A percentile compares a stretch with the other conserved stretches of the same genome.
phyloP scores from a whole-genome alignment of 2,329 filamentous ascomycete genomes.

The Trichoderma koningii region DNA sequence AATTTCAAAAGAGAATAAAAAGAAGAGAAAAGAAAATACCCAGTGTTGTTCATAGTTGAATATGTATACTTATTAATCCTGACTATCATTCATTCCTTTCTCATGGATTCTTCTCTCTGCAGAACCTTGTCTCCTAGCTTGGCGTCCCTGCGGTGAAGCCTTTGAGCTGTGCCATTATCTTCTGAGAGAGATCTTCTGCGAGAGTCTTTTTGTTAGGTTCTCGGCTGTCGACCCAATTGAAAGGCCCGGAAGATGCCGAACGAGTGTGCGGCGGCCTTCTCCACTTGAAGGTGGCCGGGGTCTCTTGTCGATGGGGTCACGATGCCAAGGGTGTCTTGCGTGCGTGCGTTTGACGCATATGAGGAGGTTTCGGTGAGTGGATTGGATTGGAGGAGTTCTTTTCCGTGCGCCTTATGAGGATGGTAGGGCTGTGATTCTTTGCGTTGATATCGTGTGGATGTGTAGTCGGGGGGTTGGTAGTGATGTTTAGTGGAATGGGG shows the following conservation, averaged over 20 bases:
- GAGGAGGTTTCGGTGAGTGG: slow-evolving; percentile 4
- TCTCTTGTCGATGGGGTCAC: not conserved
- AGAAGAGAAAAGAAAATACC: not conserved
- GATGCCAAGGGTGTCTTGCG: slow-evolving; percentile 13
- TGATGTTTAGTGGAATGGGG: no score
- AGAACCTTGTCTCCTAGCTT: not conserved
- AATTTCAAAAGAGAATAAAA: not conserved
- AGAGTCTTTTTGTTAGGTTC: no score
- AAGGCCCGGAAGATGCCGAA: slow-evolving; percentile 20
- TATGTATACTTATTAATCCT: slow-evolving; percentile 25
- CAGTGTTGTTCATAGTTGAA: slow-evolving; percentile 14
- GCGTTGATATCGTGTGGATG: not conserved
- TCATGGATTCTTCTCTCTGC: not conserved
- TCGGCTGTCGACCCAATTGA: slow-evolving; percentile 2
- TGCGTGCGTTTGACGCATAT: not conserved
- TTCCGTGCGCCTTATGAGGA: not conserved
- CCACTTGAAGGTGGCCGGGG: slow-evolving; percentile 5
- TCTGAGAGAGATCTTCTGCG: no score
- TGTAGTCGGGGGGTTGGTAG: not conserved
- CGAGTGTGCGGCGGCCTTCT: slow-evolving; percentile 1
- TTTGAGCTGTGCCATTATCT: no score
- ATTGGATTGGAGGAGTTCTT: not conserved
- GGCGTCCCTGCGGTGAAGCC: not conserved
- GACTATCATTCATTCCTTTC: slow-evolving; percentile 23
- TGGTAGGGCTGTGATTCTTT: not conserved